A percentile compares a stretch with the other conserved stretches of the same genome.
phyloP scores from a whole-genome alignment of 257 asterid species.

The Plantago major region DNA sequence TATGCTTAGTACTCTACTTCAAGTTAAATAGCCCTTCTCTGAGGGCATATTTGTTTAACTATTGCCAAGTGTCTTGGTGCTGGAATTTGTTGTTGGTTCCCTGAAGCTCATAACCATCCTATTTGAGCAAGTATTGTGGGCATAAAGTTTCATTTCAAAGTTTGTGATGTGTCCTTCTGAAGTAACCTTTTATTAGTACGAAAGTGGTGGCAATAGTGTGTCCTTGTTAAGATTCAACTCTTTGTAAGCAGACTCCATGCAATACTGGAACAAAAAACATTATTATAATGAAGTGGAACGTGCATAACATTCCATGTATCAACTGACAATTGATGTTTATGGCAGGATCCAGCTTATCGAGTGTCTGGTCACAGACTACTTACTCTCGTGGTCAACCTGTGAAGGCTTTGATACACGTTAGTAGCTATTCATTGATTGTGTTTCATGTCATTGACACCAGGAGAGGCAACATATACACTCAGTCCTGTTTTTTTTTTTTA shows the following conservation, averaged over 20 bases:
- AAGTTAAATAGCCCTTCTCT: no score
- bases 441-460: neutral
- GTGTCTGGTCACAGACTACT: conserved; percentile 76
- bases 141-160: neutral
- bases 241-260: conserved; percentile 2
- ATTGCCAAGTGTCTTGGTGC: no score
- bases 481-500: neutral
- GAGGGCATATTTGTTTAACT: no score
- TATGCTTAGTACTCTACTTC: no score
- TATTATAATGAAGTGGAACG: neutral
- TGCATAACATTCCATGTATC: neutral
- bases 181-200: neutral
- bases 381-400: conserved; percentile 58
- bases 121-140: neutral
- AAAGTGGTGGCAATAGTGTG: no score
- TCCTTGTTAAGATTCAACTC: no score
- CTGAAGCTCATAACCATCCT: neutral
- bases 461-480: neutral
- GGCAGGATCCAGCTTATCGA: conserved; percentile 95
- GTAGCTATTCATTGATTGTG: conserved; percentile 18
- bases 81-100: no score
- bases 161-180: neutral
- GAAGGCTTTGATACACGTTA: conserved; percentile 61
- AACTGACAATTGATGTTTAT: conserved; percentile 20
- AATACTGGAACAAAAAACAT: neutral